Evolutionary conservation across 1,139 yeast species (phyloP).

Genomic region (Tardiomyces depauwii): DNA sequence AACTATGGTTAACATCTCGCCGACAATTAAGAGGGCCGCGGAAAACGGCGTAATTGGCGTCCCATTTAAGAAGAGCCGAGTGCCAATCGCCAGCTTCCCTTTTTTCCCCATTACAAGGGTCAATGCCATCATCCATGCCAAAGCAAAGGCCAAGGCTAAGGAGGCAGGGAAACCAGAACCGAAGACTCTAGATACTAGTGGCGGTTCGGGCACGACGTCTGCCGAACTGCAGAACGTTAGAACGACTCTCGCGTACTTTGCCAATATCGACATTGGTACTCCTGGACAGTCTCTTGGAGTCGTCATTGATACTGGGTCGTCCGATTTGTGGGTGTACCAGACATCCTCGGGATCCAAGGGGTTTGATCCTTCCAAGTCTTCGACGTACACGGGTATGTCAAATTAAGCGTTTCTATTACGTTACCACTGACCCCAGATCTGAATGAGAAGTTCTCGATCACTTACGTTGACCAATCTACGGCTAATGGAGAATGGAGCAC

Average conservation of each 20-base stretch:
- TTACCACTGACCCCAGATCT: neutral
- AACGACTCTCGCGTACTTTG: neutral
- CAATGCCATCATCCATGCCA: too few relatives aligned
- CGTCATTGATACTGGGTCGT: conserved; percentile 34
- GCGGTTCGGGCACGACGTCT: too few relatives aligned
- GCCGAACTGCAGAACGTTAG: too few relatives aligned
- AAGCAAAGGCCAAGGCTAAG: too few relatives aligned
- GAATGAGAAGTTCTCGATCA: neutral
- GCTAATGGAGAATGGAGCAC: neutral
- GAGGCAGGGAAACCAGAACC: too few relatives aligned
- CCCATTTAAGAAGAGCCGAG: too few relatives aligned
- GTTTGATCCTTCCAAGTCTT: neutral
- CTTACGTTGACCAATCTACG: neutral
- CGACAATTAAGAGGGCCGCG: too few relatives aligned
- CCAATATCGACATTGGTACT: conserved; percentile 25
- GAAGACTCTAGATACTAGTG: too few relatives aligned
- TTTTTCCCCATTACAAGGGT: too few relatives aligned
- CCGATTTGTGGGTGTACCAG: conserved; percentile 29
- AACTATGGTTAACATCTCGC: too few relatives aligned
- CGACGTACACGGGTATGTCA: neutral
- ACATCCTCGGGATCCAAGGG: neutral
- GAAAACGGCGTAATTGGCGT: too few relatives aligned
- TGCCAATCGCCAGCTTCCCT: too few relatives aligned
- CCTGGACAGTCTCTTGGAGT: conserved; percentile 27
- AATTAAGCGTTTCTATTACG: neutral